Conservation (phyloP, 345 rosid species). For the Linum usitatissimum region DNA sequence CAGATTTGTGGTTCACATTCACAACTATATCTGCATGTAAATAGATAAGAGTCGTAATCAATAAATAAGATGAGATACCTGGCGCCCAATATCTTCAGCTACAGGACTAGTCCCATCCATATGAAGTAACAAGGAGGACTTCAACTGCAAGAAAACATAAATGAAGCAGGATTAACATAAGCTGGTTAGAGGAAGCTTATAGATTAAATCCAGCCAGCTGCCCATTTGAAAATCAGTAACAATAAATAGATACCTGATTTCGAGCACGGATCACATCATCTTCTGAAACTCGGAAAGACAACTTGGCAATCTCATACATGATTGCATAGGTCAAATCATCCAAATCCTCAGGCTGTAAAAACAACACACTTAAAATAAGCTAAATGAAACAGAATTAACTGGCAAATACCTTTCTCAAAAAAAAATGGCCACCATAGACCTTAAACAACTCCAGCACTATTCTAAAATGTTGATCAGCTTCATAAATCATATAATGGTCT, state of each 20-base stretch:
- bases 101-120: too few species aligned
- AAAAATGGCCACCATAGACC: not conserved
- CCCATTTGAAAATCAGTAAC: not conserved
- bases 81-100: too few species aligned
- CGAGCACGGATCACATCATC: conserved; percentile 93
- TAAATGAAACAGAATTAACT: not conserved
- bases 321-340: conserved; percentile 95
- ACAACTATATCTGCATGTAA: too few species aligned
- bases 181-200: not conserved
- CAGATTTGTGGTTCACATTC: too few species aligned
- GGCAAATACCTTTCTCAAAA: too few species aligned
- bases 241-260: conserved; percentile 69
- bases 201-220: too few species aligned
- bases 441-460: not conserved
- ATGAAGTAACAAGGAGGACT: conserved; percentile 37
- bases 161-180: not conserved
- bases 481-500: too few species aligned
- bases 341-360: conserved; percentile 60
- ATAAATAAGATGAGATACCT: too few species aligned
- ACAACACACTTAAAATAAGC: not conserved
- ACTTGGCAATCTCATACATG: conserved; percentile 72
- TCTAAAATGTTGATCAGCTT: not conserved
- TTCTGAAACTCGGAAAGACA: conserved; percentile 85
- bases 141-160: conserved; percentile 47
- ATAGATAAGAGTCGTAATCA: too few species aligned